phyloP scores from a whole-genome alignment of 768 basidiomycete genomes.

The Amanita exitialis region DNA sequence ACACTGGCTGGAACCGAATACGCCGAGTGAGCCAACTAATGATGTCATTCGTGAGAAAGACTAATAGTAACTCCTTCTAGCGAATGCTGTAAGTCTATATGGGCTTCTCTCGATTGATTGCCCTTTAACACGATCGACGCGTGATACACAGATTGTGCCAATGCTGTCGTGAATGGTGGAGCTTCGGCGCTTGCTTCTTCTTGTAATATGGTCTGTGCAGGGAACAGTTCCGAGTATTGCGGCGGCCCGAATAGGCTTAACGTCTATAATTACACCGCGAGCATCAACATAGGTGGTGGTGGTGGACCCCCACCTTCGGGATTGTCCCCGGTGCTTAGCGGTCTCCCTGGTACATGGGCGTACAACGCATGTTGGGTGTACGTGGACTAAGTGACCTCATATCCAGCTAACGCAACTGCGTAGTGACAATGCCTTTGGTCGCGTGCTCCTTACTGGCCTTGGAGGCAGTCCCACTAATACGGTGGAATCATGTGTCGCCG shows the following conservation, averaged over 20 bases:
- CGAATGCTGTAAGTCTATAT: slow-evolving; percentile 41
- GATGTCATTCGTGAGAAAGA: background rate
- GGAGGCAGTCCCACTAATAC: slow-evolving; percentile 31
- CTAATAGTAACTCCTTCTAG: slow-evolving; percentile 28
- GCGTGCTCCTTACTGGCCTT: slow-evolving; percentile 31
- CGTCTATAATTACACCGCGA: slow-evolving; percentile 53
- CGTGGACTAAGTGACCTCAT: slow-evolving; percentile 11
- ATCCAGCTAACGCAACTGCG: slow-evolving; percentile 8
- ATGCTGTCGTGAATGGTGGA: slow-evolving; percentile 34
- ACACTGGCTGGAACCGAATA: slow-evolving; percentile 29
- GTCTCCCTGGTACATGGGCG: slow-evolving; percentile 45
- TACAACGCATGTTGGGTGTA: slow-evolving; percentile 63
- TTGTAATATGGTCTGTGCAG: slow-evolving; percentile 60
- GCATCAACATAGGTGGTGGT: slow-evolving; percentile 15
- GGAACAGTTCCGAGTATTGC: slow-evolving; percentile 56
- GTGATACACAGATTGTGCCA: slow-evolving; percentile 35
- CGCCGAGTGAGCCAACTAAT: slow-evolving; percentile 18
- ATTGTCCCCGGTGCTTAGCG: slow-evolving; percentile 36
- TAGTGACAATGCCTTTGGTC: slow-evolving; percentile 57
- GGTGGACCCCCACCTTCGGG: slow-evolving; percentile 11
- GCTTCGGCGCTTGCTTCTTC: slow-evolving; percentile 34
- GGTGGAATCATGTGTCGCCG: slow-evolving; percentile 49
- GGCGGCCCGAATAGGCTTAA: slow-evolving; percentile 63
- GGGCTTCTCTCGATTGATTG: slow-evolving; percentile 6
- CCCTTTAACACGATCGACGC: slow-evolving; percentile 5